Conservation (phyloP, 106 monocot species). For the Dendrobium chrysotoxum region DNA sequence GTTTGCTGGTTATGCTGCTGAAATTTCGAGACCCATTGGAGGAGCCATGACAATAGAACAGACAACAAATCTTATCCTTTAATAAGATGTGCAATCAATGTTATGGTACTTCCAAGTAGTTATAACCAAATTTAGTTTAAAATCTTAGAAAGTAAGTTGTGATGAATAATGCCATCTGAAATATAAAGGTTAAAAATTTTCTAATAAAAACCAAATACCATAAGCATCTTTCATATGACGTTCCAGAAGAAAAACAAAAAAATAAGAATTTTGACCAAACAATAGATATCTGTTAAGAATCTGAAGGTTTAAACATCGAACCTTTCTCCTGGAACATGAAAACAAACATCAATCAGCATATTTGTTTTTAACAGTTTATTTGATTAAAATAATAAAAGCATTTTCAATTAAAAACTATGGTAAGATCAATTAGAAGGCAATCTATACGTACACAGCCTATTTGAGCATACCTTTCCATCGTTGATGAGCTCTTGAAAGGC, state of each 20-base stretch:
- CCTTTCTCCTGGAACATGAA: no score
- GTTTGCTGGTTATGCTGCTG: no score
- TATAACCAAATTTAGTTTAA: not conserved
- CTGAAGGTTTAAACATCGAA: no score
- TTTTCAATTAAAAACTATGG: not conserved
- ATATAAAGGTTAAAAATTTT: not conserved
- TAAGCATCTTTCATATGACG: not conserved
- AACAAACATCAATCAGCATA: no score
- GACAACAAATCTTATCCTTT: not conserved
- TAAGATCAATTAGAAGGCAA: not conserved
- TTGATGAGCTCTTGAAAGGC: slow-evolving; percentile 81
- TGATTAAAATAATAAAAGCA: not conserved
- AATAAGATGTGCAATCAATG: no score
- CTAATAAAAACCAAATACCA: not conserved
- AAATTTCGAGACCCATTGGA: no score
- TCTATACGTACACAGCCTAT: not conserved
- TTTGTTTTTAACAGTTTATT: not conserved
- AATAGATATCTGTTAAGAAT: not conserved
- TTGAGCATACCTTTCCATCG: slow-evolving; percentile 70
- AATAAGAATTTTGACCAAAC: not conserved
- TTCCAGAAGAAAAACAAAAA: not conserved
- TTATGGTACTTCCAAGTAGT: not conserved
- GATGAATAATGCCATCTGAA: no score
- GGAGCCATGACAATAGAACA: not conserved
- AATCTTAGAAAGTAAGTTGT: not conserved